These are phyloP conservation scores for Mycena venus DNA, from an alignment of 768 basidiomycete species.

Conservation along the genomic window DNA sequence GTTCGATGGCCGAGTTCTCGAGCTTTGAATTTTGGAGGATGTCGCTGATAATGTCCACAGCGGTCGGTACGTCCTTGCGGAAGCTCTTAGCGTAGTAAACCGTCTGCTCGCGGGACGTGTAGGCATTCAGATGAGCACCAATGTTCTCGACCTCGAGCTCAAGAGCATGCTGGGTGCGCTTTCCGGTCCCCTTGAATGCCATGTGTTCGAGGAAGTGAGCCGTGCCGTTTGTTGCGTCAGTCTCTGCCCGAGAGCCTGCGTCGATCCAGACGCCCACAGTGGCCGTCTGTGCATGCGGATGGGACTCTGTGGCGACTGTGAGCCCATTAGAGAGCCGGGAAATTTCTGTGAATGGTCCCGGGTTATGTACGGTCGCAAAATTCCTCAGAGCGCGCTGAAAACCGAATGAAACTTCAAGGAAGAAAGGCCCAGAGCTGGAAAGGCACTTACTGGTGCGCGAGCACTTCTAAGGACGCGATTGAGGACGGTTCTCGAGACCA, in stretches of 20 bases:
- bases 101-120: conserved; percentile 98
- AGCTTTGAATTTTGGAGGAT: conserved; percentile 98
- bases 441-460: conserved; percentile 51
- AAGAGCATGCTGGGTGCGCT: conserved; percentile 88
- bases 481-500: conserved; percentile 48
- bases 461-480: conserved; percentile 43
- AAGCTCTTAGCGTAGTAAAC: conserved; percentile 99
- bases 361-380: conserved; percentile 81
- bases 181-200: conserved; percentile 97
- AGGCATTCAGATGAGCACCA: conserved; percentile 97
- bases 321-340: conserved; percentile 95
- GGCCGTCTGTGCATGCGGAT: conserved; percentile 92
- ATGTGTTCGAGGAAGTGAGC: conserved; percentile 99
- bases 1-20: conserved; percentile 87
- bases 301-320: conserved; percentile 93
- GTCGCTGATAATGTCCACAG: conserved; percentile 98
- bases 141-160: conserved; percentile 99
- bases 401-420: neutral
- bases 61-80: conserved; percentile 90
- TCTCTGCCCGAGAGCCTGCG: conserved; percentile 97
- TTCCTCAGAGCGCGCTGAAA: conserved; percentile 70
- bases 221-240: conserved; percentile 93
- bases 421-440: neutral
- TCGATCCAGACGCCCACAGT: conserved; percentile 99
- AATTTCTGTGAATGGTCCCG: conserved; percentile 87